Percentiles rank a stretch among this genome's conserved stretches.
These are phyloP conservation scores for Bruguiera sexangula DNA, from an alignment of 345 rosid genomes.

Conservation along the genomic window DNA sequence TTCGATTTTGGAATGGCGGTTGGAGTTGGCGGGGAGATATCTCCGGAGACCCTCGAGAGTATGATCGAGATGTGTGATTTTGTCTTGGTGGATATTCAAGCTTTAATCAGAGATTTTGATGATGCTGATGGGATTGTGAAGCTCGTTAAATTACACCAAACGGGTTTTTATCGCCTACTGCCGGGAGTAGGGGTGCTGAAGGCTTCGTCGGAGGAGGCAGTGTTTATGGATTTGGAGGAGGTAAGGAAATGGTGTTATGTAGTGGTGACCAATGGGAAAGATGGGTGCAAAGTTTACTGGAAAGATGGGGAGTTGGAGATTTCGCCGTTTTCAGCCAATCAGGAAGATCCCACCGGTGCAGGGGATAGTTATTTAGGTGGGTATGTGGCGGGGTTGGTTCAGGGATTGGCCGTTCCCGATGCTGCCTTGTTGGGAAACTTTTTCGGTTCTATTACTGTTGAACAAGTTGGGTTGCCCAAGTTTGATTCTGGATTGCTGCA, in stretches of 20 bases:
- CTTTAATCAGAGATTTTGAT: conserved; percentile 72
- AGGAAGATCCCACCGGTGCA: conserved; percentile 97
- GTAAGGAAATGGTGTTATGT: conserved; percentile 72
- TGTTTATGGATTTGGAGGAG: conserved; percentile 73
- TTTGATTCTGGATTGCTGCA: conserved; percentile 58
- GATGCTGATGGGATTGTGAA: conserved; percentile 57
- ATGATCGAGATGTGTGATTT: conserved; percentile 69
- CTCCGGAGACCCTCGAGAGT: conserved; percentile 74
- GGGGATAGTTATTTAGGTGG: conserved; percentile 95
- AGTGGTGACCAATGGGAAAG: conserved; percentile 83
- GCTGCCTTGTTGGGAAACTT: conserved; percentile 91
- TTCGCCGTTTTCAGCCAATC: conserved; percentile 62
- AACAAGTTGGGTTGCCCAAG: conserved; percentile 78
- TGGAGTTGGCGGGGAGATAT: conserved; percentile 92
- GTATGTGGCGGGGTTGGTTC: conserved; percentile 67
- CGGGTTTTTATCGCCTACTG: conserved; percentile 61
- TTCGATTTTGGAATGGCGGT: conserved; percentile 88
- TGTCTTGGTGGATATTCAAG: conserved; percentile 79
- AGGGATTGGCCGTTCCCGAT: conserved; percentile 74
- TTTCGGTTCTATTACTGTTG: conserved; percentile 89
- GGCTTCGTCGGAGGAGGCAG: conserved; percentile 84
- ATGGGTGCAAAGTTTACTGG: conserved; percentile 65
- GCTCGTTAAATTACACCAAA: conserved; percentile 52
- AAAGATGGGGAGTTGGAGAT: conserved; percentile 50
- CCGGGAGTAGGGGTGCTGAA: conserved; percentile 64